These are phyloP conservation scores for Dipodascus albidus DNA, from an alignment of 805 yeast species.

Conservation along the genomic window DNA sequence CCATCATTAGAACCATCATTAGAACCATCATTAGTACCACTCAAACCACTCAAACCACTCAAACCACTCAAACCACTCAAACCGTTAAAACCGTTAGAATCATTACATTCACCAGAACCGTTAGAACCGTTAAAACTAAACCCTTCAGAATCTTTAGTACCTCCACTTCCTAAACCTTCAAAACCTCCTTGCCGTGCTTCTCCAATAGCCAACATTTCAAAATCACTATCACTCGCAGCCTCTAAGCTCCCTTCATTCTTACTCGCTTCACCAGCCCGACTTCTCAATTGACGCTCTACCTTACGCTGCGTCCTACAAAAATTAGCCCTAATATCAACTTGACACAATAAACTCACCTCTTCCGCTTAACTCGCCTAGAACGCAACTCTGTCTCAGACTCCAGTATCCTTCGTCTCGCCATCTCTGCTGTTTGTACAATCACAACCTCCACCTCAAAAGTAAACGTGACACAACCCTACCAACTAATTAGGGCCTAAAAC, in stretches of 20 bases:
- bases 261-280: background rate
- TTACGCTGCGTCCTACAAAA: background rate
- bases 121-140: no score
- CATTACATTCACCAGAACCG: no score
- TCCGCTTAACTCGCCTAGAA: background rate
- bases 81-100: no score
- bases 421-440: background rate
- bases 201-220: background rate
- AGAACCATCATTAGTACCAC: background rate
- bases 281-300: background rate
- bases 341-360: background rate
- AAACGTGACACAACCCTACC: background rate
- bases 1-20: background rate
- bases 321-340: background rate
- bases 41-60: background rate
- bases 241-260: background rate
- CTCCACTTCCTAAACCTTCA: no score
- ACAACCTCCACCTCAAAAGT: no score
- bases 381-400: background rate
- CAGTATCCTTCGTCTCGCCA: background rate
- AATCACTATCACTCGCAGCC: background rate
- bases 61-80: background rate
- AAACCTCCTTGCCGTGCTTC: no score
- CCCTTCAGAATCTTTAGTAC: no score
- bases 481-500: background rate